These are phyloP conservation scores for Dioscorea zingiberensis DNA, from an alignment of 106 monocot genomes.

Conservation along the genomic window DNA sequence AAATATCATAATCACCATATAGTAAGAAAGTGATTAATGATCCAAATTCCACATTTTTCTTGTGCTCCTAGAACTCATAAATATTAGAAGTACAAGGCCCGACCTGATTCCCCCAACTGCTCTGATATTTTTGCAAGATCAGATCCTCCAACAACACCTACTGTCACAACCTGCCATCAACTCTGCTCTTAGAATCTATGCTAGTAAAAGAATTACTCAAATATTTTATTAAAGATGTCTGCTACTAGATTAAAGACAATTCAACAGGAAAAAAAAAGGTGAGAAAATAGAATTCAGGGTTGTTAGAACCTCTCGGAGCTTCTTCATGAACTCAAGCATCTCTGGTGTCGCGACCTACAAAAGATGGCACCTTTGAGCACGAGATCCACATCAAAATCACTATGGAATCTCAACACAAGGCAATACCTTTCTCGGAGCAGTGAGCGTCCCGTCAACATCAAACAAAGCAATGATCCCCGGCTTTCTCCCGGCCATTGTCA, in stretches of 20 bases:
- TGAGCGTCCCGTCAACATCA: conserved; percentile 97
- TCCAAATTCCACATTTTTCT: no score
- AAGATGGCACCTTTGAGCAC: background rate
- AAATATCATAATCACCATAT: no score
- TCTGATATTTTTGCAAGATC: conserved; percentile 94
- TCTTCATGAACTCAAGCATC: conserved; percentile 77
- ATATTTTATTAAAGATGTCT: background rate
- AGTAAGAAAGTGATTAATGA: no score
- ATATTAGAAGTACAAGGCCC: no score
- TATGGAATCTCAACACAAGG: background rate
- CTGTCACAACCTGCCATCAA: conserved; percentile 60
- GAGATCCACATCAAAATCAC: background rate
- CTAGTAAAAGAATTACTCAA: background rate
- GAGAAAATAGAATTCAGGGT: background rate
- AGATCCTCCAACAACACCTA: conserved; percentile 94
- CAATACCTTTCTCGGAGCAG: conserved; percentile 83
- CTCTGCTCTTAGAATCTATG: background rate
- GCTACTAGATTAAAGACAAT: background rate
- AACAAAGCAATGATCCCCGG: conserved; percentile 74
- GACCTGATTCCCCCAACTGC: conserved; percentile 80
- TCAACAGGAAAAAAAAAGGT: background rate
- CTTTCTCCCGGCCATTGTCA: conserved; percentile 30
- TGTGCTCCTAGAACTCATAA: no score
- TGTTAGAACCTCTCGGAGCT: conserved; percentile 56
- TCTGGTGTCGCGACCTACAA: conserved; percentile 53